Base-by-base conservation (phyloP, 2,329 filamentous ascomycete species). In the Piedraia hortae region DNA sequence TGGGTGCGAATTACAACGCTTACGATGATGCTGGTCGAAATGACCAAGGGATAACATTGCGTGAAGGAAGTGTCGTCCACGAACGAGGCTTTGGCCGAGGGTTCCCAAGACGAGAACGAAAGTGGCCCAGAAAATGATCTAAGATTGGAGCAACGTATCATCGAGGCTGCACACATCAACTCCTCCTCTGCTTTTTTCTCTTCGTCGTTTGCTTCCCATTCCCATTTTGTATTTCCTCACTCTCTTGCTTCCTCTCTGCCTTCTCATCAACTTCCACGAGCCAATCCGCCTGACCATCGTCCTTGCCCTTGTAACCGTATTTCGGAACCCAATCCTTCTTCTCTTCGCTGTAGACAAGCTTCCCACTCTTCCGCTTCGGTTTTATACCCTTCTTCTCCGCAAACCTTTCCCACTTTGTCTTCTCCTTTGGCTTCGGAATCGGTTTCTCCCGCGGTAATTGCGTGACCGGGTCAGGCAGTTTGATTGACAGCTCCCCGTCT, bases 381-480 rank as follows among this genome's bases (percentile, higher is more conserved):
- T 72, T 74, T 51, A 97, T 93, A 25, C 85, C 85, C 59, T 91
- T 89, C 63, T 89, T 89, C 46, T 67, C 71, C 20, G 85, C 85
- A 52, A 97, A 97, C 39, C 70, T 64, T 54, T 90, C 70, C 85
- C 85, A 97, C 46, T 78, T 90, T 27, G 82, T 93, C 34, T 70
- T 70, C 26, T 68, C 55, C 51, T 80, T 85, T 34, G 66, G 60
- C 25, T 64, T 59, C 1, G 85, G 85, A 5, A 93, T 55, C 6
- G 77, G 75, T 48, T 97, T 93, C 52, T 91, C 80, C 35, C 85
- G 71, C 12, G 85, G 85, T 3, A 93, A 56, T 1, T 55, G 46
- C 2, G 71, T 88, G 10, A 59, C 51, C 0, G 64, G 54, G 0
- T 59, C 45, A 0, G 85, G 85, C 0, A 97, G 67, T 9, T 61